A percentile compares a stretch with the other conserved stretches of the same genome.
These are phyloP conservation scores for Medicago ruthenica DNA, from an alignment of 306 rosid genomes.

Conservation along the genomic window DNA sequence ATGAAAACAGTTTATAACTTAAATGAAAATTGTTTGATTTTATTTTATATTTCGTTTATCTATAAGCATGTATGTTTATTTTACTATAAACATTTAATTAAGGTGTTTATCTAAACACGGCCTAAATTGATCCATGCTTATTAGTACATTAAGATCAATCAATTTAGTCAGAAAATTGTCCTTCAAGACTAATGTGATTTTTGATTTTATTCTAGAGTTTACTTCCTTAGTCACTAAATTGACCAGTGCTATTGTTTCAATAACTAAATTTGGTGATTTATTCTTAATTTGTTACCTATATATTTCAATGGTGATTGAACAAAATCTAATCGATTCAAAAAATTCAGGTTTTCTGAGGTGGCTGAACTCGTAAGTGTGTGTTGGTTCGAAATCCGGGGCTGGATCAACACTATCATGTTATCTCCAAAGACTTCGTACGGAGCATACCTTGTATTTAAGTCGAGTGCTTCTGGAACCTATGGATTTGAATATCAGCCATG, in stretches of 20 bases:
- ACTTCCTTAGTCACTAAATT: neutral
- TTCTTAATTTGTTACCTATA: neutral
- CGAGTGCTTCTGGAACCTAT: slow-evolving; percentile 35
- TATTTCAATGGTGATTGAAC: neutral
- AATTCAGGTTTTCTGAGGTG: slow-evolving; percentile 67
- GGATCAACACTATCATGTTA: slow-evolving; percentile 55
- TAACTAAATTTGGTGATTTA: neutral
- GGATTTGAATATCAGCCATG: slow-evolving; percentile 66
- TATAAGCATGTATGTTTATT: no score
- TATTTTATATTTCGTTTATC: no score
- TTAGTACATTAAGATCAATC: neutral
- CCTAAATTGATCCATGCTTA: neutral
- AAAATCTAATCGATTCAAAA: neutral
- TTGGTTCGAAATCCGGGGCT: slow-evolving; percentile 79
- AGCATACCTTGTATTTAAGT: slow-evolving; percentile 75
- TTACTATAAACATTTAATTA: no score
- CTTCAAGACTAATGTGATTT: neutral
- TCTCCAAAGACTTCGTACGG: slow-evolving; percentile 66
- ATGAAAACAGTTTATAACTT: no score
- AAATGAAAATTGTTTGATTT: no score
- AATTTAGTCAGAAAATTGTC: neutral
- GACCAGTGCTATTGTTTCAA: neutral
- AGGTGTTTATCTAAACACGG: no score
- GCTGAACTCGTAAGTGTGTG: slow-evolving; percentile 74
- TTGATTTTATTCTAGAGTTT: neutral